Evolutionary conservation across 2,329 filamentous ascomycete species (phyloP).

Genomic region (Alternaria triticimaculans): DNA sequence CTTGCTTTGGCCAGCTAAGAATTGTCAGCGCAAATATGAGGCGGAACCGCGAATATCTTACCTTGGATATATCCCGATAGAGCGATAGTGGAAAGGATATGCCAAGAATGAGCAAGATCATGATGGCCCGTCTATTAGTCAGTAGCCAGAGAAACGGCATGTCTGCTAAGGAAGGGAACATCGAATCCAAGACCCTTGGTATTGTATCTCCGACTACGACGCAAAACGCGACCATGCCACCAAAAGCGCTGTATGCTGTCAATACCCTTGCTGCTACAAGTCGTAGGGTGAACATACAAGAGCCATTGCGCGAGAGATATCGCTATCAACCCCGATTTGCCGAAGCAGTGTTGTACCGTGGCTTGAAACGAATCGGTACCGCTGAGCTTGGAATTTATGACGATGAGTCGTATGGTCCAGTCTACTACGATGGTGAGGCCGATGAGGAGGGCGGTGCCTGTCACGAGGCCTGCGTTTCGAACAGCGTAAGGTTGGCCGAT

Average conservation of each 20-base stretch:
- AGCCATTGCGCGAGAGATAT: slow-evolving; percentile 95
- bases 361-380: slow-evolving; percentile 94
- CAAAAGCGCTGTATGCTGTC: slow-evolving; percentile 71
- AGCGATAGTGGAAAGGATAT: slow-evolving; percentile 90
- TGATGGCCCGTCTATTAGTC: slow-evolving; percentile 80
- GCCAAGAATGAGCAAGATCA: slow-evolving; percentile 84
- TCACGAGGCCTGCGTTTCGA: slow-evolving; percentile 83
- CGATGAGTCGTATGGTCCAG: slow-evolving; percentile 97
- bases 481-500: slow-evolving; percentile 94
- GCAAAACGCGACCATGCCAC: slow-evolving; percentile 97
- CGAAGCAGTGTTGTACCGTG: slow-evolving; percentile 95
- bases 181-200: slow-evolving; percentile 81
- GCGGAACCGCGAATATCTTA: slow-evolving; percentile 11
- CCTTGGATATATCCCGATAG: slow-evolving; percentile 95
- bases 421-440: slow-evolving; percentile 84
- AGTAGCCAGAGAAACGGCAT: slow-evolving; percentile 83
- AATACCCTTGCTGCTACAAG: slow-evolving; percentile 15
- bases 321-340: slow-evolving; percentile 82
- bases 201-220: slow-evolving; percentile 98
- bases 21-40: slow-evolving; percentile 40
- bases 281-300: slow-evolving; percentile 61
- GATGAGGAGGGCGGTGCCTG: slow-evolving; percentile 79
- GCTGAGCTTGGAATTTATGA: slow-evolving; percentile 96
- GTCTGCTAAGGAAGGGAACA: slow-evolving; percentile 77
- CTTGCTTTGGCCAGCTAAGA: slow-evolving; percentile 90